Percentiles rank a stretch among this genome's conserved stretches.
Evolutionary conservation across 352 stramenopile genomes (phyloP).

Genomic region (Globisporangium paddicum): DNA sequence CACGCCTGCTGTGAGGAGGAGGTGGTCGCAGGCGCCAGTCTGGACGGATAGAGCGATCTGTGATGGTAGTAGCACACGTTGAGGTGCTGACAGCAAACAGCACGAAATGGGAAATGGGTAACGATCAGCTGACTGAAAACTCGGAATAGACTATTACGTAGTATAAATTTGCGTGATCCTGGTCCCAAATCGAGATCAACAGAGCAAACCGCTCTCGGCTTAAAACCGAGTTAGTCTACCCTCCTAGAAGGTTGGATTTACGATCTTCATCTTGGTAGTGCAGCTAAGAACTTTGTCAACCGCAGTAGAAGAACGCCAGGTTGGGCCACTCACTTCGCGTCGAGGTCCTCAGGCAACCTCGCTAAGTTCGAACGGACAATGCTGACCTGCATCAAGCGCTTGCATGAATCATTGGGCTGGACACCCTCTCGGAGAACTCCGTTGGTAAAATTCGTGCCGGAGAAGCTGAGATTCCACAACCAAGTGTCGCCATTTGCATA

Average conservation of each 20-base stretch:
- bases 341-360: constrained; percentile 27
- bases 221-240: too few species aligned
- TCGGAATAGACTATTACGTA: too few species aligned
- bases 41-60: background rate
- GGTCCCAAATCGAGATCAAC: too few species aligned
- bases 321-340: constrained; percentile 33
- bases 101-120: background rate
- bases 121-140: background rate
- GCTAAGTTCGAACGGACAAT: constrained; percentile 29
- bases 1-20: constrained; percentile 14
- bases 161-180: too few species aligned
- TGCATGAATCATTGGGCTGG: constrained; percentile 23
- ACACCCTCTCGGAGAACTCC: constrained; percentile 25
- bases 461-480: constrained; percentile 25
- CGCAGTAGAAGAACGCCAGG: constrained; percentile 10
- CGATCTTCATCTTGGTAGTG: background rate
- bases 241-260: too few species aligned
- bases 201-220: too few species aligned
- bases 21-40: background rate
- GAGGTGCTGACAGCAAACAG: background rate
- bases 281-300: background rate
- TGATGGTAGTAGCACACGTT: background rate
- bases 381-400: constrained; percentile 15
- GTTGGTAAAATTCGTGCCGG: constrained; percentile 24
- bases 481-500: too few species aligned